Conservation (phyloP, 1,139 yeast species). For the Hansenula sp. region DNA sequence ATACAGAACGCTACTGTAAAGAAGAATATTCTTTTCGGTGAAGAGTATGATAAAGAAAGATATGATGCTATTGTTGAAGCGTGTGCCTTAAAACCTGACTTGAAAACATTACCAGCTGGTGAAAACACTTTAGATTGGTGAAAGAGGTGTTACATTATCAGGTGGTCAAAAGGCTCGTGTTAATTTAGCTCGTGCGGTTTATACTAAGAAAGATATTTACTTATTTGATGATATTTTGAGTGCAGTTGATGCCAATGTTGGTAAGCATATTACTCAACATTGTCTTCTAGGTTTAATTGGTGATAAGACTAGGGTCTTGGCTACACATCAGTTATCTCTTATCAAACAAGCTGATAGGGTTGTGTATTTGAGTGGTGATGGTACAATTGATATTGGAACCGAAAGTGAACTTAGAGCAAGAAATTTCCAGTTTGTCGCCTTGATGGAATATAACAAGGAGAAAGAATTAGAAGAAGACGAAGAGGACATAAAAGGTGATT, state of each 20-base stretch:
- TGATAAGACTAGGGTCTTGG: conserved; percentile 64
- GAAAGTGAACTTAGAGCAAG: conserved; percentile 35
- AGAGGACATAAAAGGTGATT: conserved; percentile 23
- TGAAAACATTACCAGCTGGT: conserved; percentile 69
- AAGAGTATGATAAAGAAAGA: conserved; percentile 42
- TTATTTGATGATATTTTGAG: conserved; percentile 79
- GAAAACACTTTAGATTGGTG: conserved; percentile 86
- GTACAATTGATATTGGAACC: conserved; percentile 55
- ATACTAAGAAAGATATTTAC: conserved; percentile 59
- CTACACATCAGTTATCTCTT: conserved; percentile 77
- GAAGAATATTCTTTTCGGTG: conserved; percentile 72
- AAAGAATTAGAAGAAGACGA: conserved; percentile 23
- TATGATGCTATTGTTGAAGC: conserved; percentile 54
- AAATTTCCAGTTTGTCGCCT: conserved; percentile 40
- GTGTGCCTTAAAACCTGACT: conserved; percentile 64
- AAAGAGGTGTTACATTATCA: conserved; percentile 82
- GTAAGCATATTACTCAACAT: conserved; percentile 67
- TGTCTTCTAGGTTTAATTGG: conserved; percentile 58
- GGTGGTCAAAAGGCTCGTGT: no score
- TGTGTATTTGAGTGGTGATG: conserved; percentile 60
- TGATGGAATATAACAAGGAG: conserved; percentile 41
- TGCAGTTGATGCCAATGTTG: conserved; percentile 90
- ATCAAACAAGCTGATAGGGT: conserved; percentile 63
- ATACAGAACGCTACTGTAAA: conserved; percentile 75
- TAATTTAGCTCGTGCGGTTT: conserved; percentile 77